A percentile compares a stretch with the other conserved stretches of the same genome.
These are phyloP conservation scores for Monilinia vaccinii-corymbosi DNA, from an alignment of 2,329 filamentous ascomycete species.

Conservation along the genomic window DNA sequence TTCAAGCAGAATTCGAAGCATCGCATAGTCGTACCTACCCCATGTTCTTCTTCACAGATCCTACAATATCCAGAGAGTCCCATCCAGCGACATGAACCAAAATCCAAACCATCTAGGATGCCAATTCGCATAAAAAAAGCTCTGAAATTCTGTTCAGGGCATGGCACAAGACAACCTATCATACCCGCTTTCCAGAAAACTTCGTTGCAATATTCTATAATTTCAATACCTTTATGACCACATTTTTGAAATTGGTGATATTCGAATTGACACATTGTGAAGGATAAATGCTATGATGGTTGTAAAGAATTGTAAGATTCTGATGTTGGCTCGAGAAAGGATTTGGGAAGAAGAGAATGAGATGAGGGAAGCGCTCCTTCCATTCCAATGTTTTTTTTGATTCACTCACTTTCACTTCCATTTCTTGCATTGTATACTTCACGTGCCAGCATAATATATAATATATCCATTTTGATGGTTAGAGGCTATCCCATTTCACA, in stretches of 20 bases:
- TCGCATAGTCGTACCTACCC: neutral
- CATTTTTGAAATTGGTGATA: constrained; percentile 10
- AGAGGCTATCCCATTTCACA: constrained; percentile 12
- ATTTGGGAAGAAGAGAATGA: neutral
- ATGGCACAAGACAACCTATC: constrained; percentile 1
- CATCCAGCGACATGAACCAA: constrained; percentile 5
- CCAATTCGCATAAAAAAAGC: neutral
- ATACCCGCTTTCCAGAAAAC: constrained; percentile 11
- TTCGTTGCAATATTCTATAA: constrained; percentile 8
- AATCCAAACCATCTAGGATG: neutral
- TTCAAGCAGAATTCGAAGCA: neutral
- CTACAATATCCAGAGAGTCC: constrained; percentile 9
- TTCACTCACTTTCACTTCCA: neutral
- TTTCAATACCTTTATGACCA: constrained; percentile 12
- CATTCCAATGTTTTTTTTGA: neutral
- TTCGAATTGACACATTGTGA: constrained; percentile 13
- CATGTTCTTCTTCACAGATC: constrained; percentile 5
- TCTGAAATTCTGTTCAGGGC: constrained; percentile 1
- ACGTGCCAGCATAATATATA: neutral
- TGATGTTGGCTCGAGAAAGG: neutral
- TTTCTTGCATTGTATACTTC: neutral
- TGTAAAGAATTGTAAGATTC: neutral
- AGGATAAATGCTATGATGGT: neutral
- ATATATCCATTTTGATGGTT: neutral
- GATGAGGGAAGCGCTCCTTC: neutral